phyloP scores from a whole-genome alignment of 345 rosid species.

The Populus alba region DNA sequence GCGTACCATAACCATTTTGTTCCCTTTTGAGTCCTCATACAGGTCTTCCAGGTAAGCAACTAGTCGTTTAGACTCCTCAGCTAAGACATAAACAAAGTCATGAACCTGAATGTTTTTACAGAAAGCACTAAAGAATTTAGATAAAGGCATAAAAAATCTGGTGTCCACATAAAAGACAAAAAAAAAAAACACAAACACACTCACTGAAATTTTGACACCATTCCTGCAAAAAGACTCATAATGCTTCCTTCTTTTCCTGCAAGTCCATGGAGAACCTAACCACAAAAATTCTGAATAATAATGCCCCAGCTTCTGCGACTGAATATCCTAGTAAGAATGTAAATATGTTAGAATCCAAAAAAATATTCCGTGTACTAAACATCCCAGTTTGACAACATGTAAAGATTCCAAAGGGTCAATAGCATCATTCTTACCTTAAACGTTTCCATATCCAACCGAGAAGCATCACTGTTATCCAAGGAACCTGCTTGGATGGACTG shows the following conservation, averaged over 20 bases:
- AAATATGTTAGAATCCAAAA: background rate
- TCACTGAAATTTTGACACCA: slow-evolving; percentile 68
- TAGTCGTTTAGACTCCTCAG: slow-evolving; percentile 65
- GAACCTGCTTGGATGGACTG: slow-evolving; percentile 15
- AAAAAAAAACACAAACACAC: slow-evolving; percentile 14
- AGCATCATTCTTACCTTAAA: slow-evolving; percentile 35
- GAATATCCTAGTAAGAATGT: slow-evolving; percentile 27
- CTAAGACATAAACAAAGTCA: slow-evolving; percentile 70
- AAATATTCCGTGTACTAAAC: background rate
- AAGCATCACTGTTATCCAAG: slow-evolving; percentile 24
- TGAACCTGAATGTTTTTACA: slow-evolving; percentile 48
- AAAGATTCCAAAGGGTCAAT: background rate
- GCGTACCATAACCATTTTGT: slow-evolving; percentile 70
- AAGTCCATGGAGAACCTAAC: slow-evolving; percentile 67
- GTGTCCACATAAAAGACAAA: background rate
- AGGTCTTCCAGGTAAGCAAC: slow-evolving; percentile 82
- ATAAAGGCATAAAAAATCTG: background rate
- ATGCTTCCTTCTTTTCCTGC: slow-evolving; percentile 57
- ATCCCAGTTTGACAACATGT: background rate
- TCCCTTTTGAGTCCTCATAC: slow-evolving; percentile 69
- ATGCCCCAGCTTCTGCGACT: slow-evolving; percentile 25
- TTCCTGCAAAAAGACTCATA: slow-evolving; percentile 56
- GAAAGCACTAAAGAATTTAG: background rate
- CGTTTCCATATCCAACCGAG: slow-evolving; percentile 19
- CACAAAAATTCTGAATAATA: slow-evolving; percentile 39